Conservation (phyloP, 495 filamentous ascomycete genomes). For the Hypomontagnella monticulosa region DNA sequence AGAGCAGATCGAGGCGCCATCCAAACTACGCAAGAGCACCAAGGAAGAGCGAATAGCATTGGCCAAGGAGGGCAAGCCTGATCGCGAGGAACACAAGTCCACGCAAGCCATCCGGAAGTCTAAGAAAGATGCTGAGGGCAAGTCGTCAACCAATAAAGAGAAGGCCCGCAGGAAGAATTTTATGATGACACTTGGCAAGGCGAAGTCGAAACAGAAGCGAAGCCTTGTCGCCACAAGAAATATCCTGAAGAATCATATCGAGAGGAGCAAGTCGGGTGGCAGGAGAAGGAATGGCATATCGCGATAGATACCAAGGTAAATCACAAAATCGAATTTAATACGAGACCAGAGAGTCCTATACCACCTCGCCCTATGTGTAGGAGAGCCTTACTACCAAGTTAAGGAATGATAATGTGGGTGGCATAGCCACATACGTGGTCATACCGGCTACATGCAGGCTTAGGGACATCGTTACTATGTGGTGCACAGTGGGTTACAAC, state of each 20-base stretch:
- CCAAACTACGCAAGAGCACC: constrained; percentile 73
- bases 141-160: constrained; percentile 97
- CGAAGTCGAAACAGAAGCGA: constrained; percentile 89
- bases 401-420: no score
- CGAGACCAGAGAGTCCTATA: background rate
- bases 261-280: constrained; percentile 84
- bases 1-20: constrained; percentile 82
- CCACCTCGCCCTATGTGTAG: background rate
- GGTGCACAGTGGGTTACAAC: no score
- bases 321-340: background rate
- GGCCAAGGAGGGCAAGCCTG: constrained; percentile 77
- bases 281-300: constrained; percentile 72
- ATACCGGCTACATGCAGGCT: no score
- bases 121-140: constrained; percentile 85
- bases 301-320: constrained; percentile 21
- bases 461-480: no score
- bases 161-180: constrained; percentile 98
- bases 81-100: constrained; percentile 79
- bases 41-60: constrained; percentile 84
- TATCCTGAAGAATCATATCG: constrained; percentile 81
- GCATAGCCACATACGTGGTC: no score
- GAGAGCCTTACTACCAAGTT: no score
- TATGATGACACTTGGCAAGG: constrained; percentile 96
- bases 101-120: constrained; percentile 82
- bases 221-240: constrained; percentile 84